phyloP scores from a whole-genome alignment of 139 green algal genomes.

The Marvania coccoides region DNA sequence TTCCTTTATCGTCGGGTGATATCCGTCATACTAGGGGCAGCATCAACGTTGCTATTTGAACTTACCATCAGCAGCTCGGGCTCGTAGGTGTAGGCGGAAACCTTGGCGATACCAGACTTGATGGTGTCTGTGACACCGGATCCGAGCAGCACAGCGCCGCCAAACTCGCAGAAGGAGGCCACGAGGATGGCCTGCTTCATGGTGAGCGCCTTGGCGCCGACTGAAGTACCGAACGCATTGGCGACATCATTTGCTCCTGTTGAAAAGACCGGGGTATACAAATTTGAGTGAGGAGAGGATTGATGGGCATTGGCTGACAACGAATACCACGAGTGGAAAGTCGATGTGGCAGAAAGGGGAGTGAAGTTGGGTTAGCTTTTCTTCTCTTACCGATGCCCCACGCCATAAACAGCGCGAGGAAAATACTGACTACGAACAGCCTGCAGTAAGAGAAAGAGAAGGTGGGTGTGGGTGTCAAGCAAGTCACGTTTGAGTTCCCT shows the following conservation, averaged over 20 bases:
- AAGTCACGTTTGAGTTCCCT: not conserved
- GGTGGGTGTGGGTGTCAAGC: not conserved
- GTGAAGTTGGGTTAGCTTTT: too few species aligned
- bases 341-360: too few species aligned
- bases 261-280: too few species aligned
- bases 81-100: slow-evolving; percentile 1
- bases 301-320: too few species aligned
- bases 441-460: not conserved
- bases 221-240: slow-evolving; percentile 31
- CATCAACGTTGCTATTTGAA: too few species aligned
- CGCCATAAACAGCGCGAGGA: not conserved
- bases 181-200: slow-evolving; percentile 26
- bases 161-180: slow-evolving; percentile 29
- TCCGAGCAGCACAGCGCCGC: slow-evolving; percentile 33
- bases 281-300: too few species aligned
- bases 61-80: slow-evolving; percentile 37
- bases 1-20: too few species aligned
- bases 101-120: slow-evolving; percentile 20
- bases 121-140: slow-evolving; percentile 38
- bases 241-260: slow-evolving; percentile 30
- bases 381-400: not conserved
- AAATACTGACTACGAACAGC: not conserved
- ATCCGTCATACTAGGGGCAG: too few species aligned
- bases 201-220: slow-evolving; percentile 22
- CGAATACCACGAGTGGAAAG: too few species aligned